Base-by-base conservation (phyloP, 2,329 filamentous ascomycete species). In the Samsoniella hepiali region DNA sequence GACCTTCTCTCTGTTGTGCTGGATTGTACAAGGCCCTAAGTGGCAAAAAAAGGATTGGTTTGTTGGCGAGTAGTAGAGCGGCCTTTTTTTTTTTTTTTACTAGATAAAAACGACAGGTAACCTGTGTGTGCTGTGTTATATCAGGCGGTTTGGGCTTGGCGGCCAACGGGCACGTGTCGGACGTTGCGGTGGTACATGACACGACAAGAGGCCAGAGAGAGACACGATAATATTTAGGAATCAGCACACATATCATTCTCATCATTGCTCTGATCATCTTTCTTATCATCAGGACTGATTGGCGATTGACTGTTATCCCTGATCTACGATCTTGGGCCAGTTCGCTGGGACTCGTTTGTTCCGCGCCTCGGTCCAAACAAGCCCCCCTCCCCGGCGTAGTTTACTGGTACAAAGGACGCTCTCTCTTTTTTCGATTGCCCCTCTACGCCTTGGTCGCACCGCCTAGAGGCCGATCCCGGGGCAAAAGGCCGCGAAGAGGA, bases 401-500 rank as follows among this genome's bases (percentile, higher is more conserved):
- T 22, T 22, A 22, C 22, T 22, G 22, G 22, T 22, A 22, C 22
- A 22, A 22, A 22, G 22, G 22, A 22, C 22, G 22, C 22, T 22
- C 22, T 22, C 44, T 47, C 44, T 15, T 34, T 34, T 15, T 36
- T 9, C n/a, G 5, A 34, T 51, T 34, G 22, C 13, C 49, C 49
- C 49, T 15, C 31, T 9, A 29, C 45, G 17, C 22, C n/a, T 47
- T 47, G 44, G 44, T 47, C 51, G 27, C 32, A 57, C 36, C 40
- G 27, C 32, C 15, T 22, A 6, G 13, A 62, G 59, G 59, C 59
- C 59, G 59, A 62, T 62, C 59, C 59, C 59, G 59, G 59, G 59
- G 59, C 29, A 49, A 22, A 22, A 22, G 22, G 22, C 22, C 22
- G 22, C 22, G 22, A 22, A 22, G 47, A 22, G 42, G 42, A 8